A percentile compares a stretch with the other conserved stretches of the same genome.
phyloP scores from a whole-genome alignment of 2,329 filamentous ascomycete species.

The Colletotrichum lini region DNA sequence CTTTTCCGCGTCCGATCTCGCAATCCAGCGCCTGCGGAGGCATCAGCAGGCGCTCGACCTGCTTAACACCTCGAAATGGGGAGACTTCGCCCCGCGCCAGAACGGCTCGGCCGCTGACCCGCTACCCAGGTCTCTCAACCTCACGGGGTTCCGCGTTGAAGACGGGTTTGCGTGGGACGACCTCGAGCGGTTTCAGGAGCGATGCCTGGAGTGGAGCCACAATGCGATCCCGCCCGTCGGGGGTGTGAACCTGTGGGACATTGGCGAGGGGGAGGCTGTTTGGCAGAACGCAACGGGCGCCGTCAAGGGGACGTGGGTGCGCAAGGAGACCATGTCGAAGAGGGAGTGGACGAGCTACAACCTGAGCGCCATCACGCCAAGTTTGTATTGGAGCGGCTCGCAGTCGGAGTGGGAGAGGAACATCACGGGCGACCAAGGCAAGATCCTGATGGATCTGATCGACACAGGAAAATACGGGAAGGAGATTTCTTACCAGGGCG shows the following conservation, averaged over 20 bases:
- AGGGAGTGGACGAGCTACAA: constrained; percentile 70
- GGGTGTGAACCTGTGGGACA: constrained; percentile 58
- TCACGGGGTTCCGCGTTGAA: constrained; percentile 82
- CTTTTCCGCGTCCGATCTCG: constrained; percentile 51
- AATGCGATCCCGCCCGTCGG: constrained; percentile 62
- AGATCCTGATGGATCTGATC: constrained; percentile 76
- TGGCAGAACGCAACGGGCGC: constrained; percentile 87
- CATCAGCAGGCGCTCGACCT: constrained; percentile 67
- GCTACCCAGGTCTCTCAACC: constrained; percentile 69
- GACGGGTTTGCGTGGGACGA: constrained; percentile 87
- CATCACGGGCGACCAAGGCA: constrained; percentile 80
- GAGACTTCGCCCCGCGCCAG: constrained; percentile 68
- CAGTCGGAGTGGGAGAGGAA: constrained; percentile 81
- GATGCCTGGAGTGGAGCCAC: constrained; percentile 73
- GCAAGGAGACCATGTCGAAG: constrained; percentile 64
- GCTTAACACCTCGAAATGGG: constrained; percentile 71
- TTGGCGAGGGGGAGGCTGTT: constrained; percentile 59
- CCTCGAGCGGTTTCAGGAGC: constrained; percentile 75
- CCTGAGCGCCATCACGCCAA: constrained; percentile 74
- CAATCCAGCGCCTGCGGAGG: constrained; percentile 60
- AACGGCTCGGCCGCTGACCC: constrained; percentile 35
- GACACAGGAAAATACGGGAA: constrained; percentile 62
- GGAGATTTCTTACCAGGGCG: constrained; percentile 59
- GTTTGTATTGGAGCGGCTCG: constrained; percentile 73
- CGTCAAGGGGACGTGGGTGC: constrained; percentile 82